Conservation (phyloP, 2,329 filamentous ascomycete species). For the Eurotiales sp. region DNA sequence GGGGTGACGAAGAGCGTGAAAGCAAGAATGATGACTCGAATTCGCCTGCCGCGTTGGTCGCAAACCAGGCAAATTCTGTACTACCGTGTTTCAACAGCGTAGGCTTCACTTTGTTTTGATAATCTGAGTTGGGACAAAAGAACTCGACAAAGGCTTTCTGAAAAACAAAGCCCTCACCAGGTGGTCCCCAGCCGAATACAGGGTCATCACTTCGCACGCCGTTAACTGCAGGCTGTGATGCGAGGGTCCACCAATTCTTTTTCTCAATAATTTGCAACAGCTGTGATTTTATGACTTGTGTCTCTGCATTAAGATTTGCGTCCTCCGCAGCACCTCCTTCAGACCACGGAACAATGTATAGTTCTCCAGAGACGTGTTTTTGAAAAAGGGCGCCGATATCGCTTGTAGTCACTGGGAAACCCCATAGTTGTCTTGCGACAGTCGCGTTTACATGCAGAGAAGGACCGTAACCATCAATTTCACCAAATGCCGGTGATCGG, state of each 20-base stretch:
- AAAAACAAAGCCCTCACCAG: constrained; percentile 83
- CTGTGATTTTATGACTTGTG: constrained; percentile 70
- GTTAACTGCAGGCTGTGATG: constrained; percentile 91
- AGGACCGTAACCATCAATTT: constrained; percentile 98
- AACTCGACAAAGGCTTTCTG: constrained; percentile 98
- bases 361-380: constrained; percentile 72
- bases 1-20: constrained; percentile 25
- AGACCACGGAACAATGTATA: constrained; percentile 86
- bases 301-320: constrained; percentile 62
- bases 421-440: constrained; percentile 82
- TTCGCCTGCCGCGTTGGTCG: constrained; percentile 71
- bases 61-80: constrained; percentile 79
- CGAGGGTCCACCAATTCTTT: constrained; percentile 91
- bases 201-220: constrained; percentile 71
- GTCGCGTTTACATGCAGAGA: constrained; percentile 85
- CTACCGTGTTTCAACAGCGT: constrained; percentile 58
- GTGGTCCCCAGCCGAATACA: constrained; percentile 90
- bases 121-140: constrained; percentile 75
- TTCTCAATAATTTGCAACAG: constrained; percentile 71
- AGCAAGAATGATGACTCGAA: constrained; percentile 60
- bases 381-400: constrained; percentile 82
- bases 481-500: constrained; percentile 86
- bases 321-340: constrained; percentile 64
- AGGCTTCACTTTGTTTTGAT: constrained; percentile 59
- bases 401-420: constrained; percentile 62